Evolutionary conservation across 225 moss, liverwort and hornwort species (phyloP), one percentile per base, ranked within the genome.

Genomic region (Bryoerythrophyllum caledonicum): DNA sequence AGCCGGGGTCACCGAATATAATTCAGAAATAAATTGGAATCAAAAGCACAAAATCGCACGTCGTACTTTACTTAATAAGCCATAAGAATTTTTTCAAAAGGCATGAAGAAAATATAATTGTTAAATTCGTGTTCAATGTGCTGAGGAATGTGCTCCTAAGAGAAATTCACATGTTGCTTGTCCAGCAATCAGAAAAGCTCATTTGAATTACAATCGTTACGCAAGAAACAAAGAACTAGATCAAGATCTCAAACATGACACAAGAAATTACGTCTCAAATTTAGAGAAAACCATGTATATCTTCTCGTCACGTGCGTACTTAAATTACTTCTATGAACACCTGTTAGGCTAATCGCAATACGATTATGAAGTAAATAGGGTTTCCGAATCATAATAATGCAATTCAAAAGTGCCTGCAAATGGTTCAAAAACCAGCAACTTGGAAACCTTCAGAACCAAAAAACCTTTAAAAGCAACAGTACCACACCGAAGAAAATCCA

Each of bases 131-230:
- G 32, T 74, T 41, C 51, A 64, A 56, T 38, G 8, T 57, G 28
- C 41, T 21, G 15, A 21, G 20, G 44, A n/a, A 66, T 14, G 24
- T 10, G 27, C 34, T 52, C 41, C 30, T 44, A 64, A 52, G 40
- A 38, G 51, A 30, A 37, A 69, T 40, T 17, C 60, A 43, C 32
- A 13, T 49, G 44, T 59, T 60, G 44, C 62, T 8, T 63, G 61
- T 52, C 58, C 38, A 37, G 40, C 41, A 79, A 75, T 76, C 62
- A 49, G 17, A 20, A 61, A 67, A 65, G 38, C 55, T 56, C 65
- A 74, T 71, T 53, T 54, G 46, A 60, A 55, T 17, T 23, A 37
- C 34, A 66, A 21, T 60, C 26, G 37, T 24, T 40, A 15, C 25
- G 26, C 37, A 49, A 16, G 28, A 38, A 66, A 5, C 17, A 35